Evolutionary conservation across 2,329 filamentous ascomycete species (phyloP).

Genomic region (Tolypocladium tundrense): DNA sequence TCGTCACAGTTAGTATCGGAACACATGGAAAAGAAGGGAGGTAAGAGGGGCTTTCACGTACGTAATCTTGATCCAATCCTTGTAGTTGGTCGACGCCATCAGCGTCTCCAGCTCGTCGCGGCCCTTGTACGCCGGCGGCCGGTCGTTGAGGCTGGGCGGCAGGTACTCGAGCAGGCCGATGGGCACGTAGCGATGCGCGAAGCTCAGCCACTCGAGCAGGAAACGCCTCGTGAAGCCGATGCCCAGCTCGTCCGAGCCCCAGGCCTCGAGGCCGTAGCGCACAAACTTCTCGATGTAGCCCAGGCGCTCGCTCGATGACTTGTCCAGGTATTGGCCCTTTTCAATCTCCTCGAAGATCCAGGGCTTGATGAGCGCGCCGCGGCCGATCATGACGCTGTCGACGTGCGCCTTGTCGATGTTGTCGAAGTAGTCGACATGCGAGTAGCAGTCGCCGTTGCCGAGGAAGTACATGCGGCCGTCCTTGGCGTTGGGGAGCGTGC

Average conservation of each 20-base stretch:
- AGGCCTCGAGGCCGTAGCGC: conserved; percentile 82
- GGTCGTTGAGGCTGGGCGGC: conserved; percentile 79
- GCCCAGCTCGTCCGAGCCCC: conserved; percentile 92
- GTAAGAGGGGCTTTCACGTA: conserved; percentile 34
- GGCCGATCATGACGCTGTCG: conserved; percentile 94
- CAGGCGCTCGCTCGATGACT: conserved; percentile 79
- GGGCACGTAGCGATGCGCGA: conserved; percentile 84
- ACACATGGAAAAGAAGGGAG: not conserved
- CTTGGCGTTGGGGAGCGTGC: conserved; percentile 55
- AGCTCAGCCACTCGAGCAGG: conserved; percentile 91
- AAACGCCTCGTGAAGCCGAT: conserved; percentile 86
- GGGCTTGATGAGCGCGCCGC: conserved; percentile 91
- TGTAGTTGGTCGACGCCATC: conserved; percentile 81
- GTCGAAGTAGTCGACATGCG: conserved; percentile 75
- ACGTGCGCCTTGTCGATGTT: conserved; percentile 70
- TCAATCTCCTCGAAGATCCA: conserved; percentile 98
- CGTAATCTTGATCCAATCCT: conserved; percentile 98
- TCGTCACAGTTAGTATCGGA: conserved; percentile 8
- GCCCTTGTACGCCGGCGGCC: conserved; percentile 74
- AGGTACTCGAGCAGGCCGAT: conserved; percentile 80
- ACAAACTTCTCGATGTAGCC: conserved; percentile 80
- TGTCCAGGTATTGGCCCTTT: conserved; percentile 87
- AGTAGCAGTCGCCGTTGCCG: conserved; percentile 95
- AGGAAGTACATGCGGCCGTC: conserved; percentile 76
- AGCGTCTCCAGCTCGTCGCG: conserved; percentile 91